Conservation (phyloP, 768 basidiomycete species). For the Strobilomyces dryophilus region DNA sequence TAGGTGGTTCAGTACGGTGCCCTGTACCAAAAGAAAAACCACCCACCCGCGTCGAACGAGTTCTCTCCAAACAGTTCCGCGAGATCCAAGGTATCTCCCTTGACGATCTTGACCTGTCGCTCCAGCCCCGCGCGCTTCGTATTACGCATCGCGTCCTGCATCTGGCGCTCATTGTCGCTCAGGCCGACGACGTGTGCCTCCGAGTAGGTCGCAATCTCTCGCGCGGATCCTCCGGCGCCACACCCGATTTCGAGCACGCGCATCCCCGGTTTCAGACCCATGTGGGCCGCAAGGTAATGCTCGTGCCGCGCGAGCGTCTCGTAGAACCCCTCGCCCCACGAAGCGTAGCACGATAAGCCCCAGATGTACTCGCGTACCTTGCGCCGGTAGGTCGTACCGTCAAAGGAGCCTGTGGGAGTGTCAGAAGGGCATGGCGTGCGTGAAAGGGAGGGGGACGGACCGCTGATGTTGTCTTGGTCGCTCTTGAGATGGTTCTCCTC, state of each 20-base stretch:
- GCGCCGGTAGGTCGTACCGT: constrained; percentile 70
- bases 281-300: too few species aligned
- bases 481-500: constrained; percentile 70
- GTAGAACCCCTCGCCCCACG: constrained; percentile 67
- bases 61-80: too few species aligned
- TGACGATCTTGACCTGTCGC: too few species aligned
- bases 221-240: constrained; percentile 42
- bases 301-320: too few species aligned
- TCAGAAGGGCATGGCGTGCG: too few species aligned
- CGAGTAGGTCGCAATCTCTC: too few species aligned
- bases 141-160: constrained; percentile 81
- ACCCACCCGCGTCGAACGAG: constrained; percentile 35
- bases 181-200: too few species aligned
- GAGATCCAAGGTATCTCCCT: too few species aligned
- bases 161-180: constrained; percentile 63
- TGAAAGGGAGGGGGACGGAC: background rate
- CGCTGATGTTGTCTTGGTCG: constrained; percentile 41
- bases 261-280: constrained; percentile 56
- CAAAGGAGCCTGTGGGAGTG: constrained; percentile 77
- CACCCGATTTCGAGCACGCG: constrained; percentile 97
- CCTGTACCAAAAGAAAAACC: background rate
- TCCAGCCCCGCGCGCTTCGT: constrained; percentile 61
- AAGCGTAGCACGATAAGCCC: constrained; percentile 93
- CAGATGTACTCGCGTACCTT: constrained; percentile 92
- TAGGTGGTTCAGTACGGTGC: background rate